Percentiles rank a stretch among this genome's conserved stretches.
Evolutionary conservation across 2,329 filamentous ascomycete genomes (phyloP).

Genomic region (Penicillium sp.): DNA sequence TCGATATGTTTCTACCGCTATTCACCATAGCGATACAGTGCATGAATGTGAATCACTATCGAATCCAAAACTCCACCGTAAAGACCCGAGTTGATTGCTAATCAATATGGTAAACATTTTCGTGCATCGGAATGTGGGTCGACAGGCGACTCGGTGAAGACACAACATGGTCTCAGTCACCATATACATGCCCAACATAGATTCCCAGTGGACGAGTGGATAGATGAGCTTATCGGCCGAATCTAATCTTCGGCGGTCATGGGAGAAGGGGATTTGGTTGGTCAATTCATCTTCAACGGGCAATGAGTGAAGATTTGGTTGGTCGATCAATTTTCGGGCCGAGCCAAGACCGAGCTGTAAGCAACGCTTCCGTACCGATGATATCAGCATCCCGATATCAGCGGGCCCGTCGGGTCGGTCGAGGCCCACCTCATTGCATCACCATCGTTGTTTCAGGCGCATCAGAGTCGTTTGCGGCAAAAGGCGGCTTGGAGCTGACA

Average conservation of each 20-base stretch:
- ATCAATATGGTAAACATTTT: too few relatives aligned
- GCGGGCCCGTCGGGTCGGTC: neutral
- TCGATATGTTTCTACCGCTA: too few relatives aligned
- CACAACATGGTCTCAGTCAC: neutral
- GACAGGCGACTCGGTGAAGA: neutral
- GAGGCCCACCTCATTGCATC: constrained; percentile 6
- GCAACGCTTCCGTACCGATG: neutral
- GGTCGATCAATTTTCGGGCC: too few relatives aligned
- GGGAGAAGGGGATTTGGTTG: neutral
- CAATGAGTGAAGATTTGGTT: too few relatives aligned
- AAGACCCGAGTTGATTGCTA: too few relatives aligned
- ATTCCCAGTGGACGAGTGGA: neutral
- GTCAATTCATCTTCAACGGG: too few relatives aligned
- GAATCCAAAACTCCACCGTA: neutral
- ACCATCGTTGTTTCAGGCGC: neutral
- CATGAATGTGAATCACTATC: too few relatives aligned
- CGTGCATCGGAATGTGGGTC: neutral
- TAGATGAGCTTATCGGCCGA: neutral
- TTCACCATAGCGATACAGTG: too few relatives aligned
- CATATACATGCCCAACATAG: neutral
- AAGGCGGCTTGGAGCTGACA: neutral
- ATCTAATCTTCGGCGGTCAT: neutral
- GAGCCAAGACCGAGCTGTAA: neutral
- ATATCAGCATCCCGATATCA: neutral
- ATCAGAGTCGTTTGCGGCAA: constrained; percentile 1